Conservation (phyloP, 2,329 filamentous ascomycete genomes). For the Epicoccum sorghinum region DNA sequence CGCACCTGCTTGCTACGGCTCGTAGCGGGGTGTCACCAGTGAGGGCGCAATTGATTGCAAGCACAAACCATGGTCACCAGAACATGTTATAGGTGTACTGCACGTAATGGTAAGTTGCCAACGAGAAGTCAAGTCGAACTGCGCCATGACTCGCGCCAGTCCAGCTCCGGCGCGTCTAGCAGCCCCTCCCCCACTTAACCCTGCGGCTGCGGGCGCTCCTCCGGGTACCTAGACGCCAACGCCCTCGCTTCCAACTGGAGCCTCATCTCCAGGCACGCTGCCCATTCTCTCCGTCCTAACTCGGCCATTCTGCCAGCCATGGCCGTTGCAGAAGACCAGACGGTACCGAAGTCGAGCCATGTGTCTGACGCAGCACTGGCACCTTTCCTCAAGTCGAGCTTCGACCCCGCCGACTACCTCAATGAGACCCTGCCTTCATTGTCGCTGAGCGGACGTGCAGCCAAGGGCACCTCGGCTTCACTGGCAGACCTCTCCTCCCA, state of each 20-base stretch:
- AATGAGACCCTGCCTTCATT: conserved; percentile 79
- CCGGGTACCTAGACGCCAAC: conserved; percentile 12
- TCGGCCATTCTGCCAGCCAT: conserved; percentile 30
- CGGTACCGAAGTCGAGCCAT: conserved; percentile 53
- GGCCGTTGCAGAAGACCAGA: conserved; percentile 31
- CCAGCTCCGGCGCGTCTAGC: conserved; percentile 10
- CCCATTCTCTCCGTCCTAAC: conserved; percentile 13
- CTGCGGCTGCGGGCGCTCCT: conserved; percentile 21
- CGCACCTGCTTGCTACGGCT: background rate
- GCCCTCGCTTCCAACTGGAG: conserved; percentile 2
- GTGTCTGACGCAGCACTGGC: conserved; percentile 74
- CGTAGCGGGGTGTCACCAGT: too few relatives aligned
- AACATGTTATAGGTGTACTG: too few relatives aligned
- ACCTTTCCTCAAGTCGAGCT: conserved; percentile 75
- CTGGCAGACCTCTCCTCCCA: conserved; percentile 80
- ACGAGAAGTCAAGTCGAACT: conserved; percentile 7
- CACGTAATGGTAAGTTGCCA: too few relatives aligned
- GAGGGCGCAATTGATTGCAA: too few relatives aligned
- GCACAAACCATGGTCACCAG: too few relatives aligned
- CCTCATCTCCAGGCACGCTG: conserved; percentile 21
- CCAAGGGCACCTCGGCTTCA: conserved; percentile 57
- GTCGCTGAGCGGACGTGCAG: conserved; percentile 54
- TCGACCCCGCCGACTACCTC: conserved; percentile 85
- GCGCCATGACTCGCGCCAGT: conserved; percentile 9
- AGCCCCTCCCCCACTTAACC: conserved; percentile 25